Conservation (phyloP, 257 asterid species). For the Pogostemon cablin region DNA sequence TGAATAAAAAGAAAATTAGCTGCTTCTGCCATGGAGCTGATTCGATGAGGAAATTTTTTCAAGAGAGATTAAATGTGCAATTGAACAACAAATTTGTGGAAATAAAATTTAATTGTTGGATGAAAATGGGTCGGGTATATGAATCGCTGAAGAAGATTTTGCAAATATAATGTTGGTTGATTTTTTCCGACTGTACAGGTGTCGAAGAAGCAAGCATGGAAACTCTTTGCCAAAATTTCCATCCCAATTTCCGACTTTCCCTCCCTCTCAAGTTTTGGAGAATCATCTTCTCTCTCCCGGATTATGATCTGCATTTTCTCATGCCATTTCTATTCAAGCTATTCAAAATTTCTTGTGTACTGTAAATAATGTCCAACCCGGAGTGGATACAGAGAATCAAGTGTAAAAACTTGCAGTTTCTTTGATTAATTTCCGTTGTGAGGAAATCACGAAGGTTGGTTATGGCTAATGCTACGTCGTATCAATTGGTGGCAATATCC, state of each 20-base stretch:
- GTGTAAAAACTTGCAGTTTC: constrained; percentile 3
- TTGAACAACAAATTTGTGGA: too few relatives aligned
- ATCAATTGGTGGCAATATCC: constrained; percentile 27
- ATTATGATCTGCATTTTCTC: constrained; percentile 14
- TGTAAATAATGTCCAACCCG: constrained; percentile 9
- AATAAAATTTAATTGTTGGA: too few relatives aligned
- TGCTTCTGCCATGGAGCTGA: too few relatives aligned
- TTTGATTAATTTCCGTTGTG: constrained; percentile 11
- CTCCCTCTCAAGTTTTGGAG: constrained; percentile 24
- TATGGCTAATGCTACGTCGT: constrained; percentile 43
- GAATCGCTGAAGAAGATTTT: too few relatives aligned
- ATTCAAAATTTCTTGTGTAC: background rate
- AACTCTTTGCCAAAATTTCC: background rate
- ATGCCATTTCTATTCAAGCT: background rate
- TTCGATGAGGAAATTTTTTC: too few relatives aligned
- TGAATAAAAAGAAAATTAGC: too few relatives aligned
- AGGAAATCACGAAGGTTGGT: background rate
- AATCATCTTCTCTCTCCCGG: constrained; percentile 21
- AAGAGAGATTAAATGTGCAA: too few relatives aligned
- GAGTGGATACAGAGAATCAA: constrained; percentile 21
- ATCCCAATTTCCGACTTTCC: constrained; percentile 15
- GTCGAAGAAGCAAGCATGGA: background rate
- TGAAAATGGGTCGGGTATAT: too few relatives aligned
- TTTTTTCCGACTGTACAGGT: background rate
- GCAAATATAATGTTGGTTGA: too few relatives aligned